A percentile compares a stretch with the other conserved stretches of the same genome.
phyloP scores from a whole-genome alignment of 2,329 filamentous ascomycete species.

The Laburnicola sp. region DNA sequence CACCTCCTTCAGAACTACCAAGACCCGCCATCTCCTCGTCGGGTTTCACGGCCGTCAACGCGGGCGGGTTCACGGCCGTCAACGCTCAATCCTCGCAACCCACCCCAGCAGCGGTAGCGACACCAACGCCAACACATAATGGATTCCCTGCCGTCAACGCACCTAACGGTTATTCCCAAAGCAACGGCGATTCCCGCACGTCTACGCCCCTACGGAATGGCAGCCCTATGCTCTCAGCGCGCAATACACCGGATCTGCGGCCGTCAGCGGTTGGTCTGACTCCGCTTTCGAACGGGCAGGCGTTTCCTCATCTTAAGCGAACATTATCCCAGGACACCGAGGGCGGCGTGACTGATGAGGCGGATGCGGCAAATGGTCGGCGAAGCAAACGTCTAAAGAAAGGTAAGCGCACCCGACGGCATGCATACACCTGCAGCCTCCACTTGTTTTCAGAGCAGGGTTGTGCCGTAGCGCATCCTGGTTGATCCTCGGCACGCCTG shows the following conservation, averaged over 20 bases:
- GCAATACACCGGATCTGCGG: constrained; percentile 67
- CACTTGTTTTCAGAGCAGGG: constrained; percentile 28
- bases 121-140: constrained; percentile 21
- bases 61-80: constrained; percentile 64
- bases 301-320: constrained; percentile 70
- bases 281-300: constrained; percentile 55
- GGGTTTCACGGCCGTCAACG: constrained; percentile 75
- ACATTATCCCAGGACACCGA: constrained; percentile 60
- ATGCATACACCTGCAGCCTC: constrained; percentile 24
- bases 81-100: constrained; percentile 53
- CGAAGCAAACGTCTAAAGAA: constrained; percentile 94
- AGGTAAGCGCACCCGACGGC: constrained; percentile 55
- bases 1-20: constrained; percentile 59
- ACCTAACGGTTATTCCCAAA: constrained; percentile 56
- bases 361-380: constrained; percentile 56
- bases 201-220: constrained; percentile 64
- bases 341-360: constrained; percentile 64
- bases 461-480: constrained; percentile 25
- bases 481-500: constrained; percentile 24
- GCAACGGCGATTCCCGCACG: constrained; percentile 55
- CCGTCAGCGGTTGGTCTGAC: constrained; percentile 54
- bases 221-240: constrained; percentile 66
- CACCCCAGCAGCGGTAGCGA: constrained; percentile 19
- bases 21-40: constrained; percentile 58
- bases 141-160: constrained; percentile 63